phyloP scores from a whole-genome alignment of 176 grass and related monocot genomes.

The Themeda triandra region DNA sequence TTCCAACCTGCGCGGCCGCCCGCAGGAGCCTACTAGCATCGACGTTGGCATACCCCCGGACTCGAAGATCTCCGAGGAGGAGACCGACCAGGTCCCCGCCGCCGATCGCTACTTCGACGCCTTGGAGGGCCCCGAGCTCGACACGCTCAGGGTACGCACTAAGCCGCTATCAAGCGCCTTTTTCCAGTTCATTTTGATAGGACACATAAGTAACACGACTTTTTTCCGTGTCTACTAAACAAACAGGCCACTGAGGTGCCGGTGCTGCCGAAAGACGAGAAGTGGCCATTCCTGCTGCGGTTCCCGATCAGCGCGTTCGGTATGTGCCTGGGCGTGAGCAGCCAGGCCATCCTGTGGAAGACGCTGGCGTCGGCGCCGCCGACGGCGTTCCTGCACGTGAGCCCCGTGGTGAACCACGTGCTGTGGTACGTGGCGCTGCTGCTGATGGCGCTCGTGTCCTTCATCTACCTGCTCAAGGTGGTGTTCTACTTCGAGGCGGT shows the following conservation, averaged over 20 bases:
- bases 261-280: slow-evolving; percentile 78
- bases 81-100: not conserved
- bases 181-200: too few relatives aligned
- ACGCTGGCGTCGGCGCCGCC: slow-evolving; percentile 56
- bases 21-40: too few relatives aligned
- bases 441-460: slow-evolving; percentile 45
- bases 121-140: too few relatives aligned
- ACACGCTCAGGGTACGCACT: slow-evolving; percentile 31
- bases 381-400: slow-evolving; percentile 65
- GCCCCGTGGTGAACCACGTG: slow-evolving; percentile 40
- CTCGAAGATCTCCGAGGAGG: too few relatives aligned
- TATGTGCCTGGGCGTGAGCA: slow-evolving; percentile 87
- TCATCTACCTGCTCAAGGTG: slow-evolving; percentile 74
- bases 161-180: too few relatives aligned
- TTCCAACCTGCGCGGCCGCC: too few relatives aligned
- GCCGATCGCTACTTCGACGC: too few relatives aligned
- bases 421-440: slow-evolving; percentile 69
- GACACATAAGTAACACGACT: too few relatives aligned
- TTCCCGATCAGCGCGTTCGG: slow-evolving; percentile 87
- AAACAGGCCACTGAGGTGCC: slow-evolving; percentile 59
- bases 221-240: too few relatives aligned
- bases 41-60: not conserved
- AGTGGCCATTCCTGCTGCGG: slow-evolving; percentile 91
- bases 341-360: slow-evolving; percentile 94
- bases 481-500: slow-evolving; percentile 95